Evolutionary conservation across 2,329 filamentous ascomycete species (phyloP), one percentile per base, ranked within the genome.

Genomic region (Venturia aucupariae): DNA sequence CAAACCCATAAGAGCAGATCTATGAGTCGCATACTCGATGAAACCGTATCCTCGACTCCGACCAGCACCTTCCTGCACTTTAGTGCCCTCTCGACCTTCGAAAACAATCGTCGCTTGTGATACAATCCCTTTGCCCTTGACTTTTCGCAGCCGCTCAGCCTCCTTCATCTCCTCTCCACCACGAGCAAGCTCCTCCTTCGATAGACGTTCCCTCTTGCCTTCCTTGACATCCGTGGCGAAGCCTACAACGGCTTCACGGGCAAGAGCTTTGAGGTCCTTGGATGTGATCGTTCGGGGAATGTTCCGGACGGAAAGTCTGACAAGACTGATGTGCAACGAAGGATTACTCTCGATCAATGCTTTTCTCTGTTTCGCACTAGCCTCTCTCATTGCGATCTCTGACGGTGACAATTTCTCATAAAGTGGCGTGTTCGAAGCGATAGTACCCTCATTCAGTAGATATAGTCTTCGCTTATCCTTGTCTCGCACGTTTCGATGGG

Each of bases 91-190:
- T 42, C 84, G 84, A 64, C 88, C 90, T 78, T 99, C 94, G 71
- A 94, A 97, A 44, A 97, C 90, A 64, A 99, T 85, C 80, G 97
- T 99, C 64, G 93, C 89, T 77, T 99, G 94, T 70, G 86, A 89
- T 54, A 99, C 91, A 61, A 99, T 82, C 71, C 88, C 91, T 73
- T 93, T 94, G 64, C 90, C 89, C 75, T 93, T 91, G 68, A 84
- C 79, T 73, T 90, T 96, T 64, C 94, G 86, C 67, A 86, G 81
- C 60, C 84, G 85, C 72, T 99, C 94, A 3, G 90, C 89, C 66
- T 90, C 86, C 69, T 84, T 86, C 80, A 92, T 92, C 60, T 89
- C 87, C 39, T 90, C 87, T 13, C 89, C 89, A 61, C 90, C 92
- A 48, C 94, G 86, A 19, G 84, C 80, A 63, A 90, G 82, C 74